These are phyloP conservation scores for Diaporthe sp. DNA, from an alignment of 2,329 filamentous ascomycete species.

Conservation along the genomic window DNA sequence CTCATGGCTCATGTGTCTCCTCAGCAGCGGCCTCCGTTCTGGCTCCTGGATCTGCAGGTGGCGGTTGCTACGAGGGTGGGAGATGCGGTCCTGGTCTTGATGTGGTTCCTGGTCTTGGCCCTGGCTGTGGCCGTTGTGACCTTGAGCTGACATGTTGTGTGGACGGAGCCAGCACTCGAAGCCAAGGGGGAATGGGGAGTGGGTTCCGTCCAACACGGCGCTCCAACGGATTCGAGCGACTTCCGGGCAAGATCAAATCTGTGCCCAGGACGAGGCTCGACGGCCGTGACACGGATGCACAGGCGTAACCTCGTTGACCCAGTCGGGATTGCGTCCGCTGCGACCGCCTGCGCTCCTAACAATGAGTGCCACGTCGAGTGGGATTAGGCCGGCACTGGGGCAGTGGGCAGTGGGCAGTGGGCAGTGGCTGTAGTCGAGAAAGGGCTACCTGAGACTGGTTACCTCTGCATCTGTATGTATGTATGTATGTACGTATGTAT, in stretches of 20 bases:
- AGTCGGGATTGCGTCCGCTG: not conserved
- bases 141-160: constrained; percentile 6
- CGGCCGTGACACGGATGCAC: not conserved
- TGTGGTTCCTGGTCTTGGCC: not conserved
- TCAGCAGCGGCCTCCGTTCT: constrained; percentile 51
- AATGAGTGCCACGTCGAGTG: not conserved
- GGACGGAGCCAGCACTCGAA: not conserved
- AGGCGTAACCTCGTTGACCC: not conserved
- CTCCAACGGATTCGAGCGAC: not conserved
- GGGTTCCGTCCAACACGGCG: not conserved
- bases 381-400: not conserved
- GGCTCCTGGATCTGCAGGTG: constrained; percentile 34
- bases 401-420: too few species aligned
- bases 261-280: not conserved
- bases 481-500: too few species aligned
- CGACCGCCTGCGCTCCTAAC: not conserved
- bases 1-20: constrained; percentile 48
- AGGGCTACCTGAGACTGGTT: too few species aligned
- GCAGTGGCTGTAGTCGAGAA: not conserved
- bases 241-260: not conserved
- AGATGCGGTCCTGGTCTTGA: not conserved
- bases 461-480: not conserved
- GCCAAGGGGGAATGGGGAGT: not conserved
- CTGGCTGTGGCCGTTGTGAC: not conserved
- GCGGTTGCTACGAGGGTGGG: constrained; percentile 24